Conservation (phyloP, 208 protist species). For the Kentomonas sorsogonicus region DNA sequence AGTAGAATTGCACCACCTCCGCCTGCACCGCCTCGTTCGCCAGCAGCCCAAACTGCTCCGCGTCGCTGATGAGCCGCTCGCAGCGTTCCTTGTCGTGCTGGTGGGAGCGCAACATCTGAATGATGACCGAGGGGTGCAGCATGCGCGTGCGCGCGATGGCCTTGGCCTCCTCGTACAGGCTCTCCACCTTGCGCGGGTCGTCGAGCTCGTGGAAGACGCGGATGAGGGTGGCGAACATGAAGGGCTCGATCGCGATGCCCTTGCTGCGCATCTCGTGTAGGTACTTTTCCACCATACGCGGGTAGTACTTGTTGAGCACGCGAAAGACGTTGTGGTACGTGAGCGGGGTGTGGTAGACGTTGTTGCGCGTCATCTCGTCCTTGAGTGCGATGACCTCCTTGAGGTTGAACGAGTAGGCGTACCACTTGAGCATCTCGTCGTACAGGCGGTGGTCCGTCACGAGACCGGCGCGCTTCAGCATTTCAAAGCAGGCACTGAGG, state of each 20-base stretch:
- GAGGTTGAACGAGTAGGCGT: slow-evolving; percentile 74
- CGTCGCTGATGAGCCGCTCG: slow-evolving; percentile 55
- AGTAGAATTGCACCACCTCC: slow-evolving; percentile 67
- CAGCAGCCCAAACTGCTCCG: slow-evolving; percentile 61
- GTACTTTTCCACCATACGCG: slow-evolving; percentile 83
- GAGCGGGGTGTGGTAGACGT: slow-evolving; percentile 73
- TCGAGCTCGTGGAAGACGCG: slow-evolving; percentile 78
- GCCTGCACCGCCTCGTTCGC: slow-evolving; percentile 69
- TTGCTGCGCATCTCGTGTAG: slow-evolving; percentile 71
- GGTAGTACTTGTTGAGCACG: slow-evolving; percentile 86
- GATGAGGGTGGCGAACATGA: slow-evolving; percentile 84
- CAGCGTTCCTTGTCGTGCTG: slow-evolving; percentile 38
- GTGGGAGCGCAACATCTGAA: slow-evolving; percentile 66
- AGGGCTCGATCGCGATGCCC: slow-evolving; percentile 67
- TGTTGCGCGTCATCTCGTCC: slow-evolving; percentile 72
- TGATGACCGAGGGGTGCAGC: slow-evolving; percentile 42
- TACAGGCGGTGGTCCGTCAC: slow-evolving; percentile 74
- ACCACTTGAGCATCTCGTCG: slow-evolving; percentile 89
- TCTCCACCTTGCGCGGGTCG: slow-evolving; percentile 48
- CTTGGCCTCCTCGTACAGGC: slow-evolving; percentile 75
- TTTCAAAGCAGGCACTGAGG: slow-evolving; percentile 70
- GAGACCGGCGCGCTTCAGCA: slow-evolving; percentile 32
- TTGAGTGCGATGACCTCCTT: slow-evolving; percentile 87
- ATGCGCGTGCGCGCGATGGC: slow-evolving; percentile 24
- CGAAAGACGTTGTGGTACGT: slow-evolving; percentile 85